A percentile compares a stretch with the other conserved stretches of the same genome.
Evolutionary conservation across 176 grass and related monocot genomes (phyloP).

Genomic region (Paspalum notatum): DNA sequence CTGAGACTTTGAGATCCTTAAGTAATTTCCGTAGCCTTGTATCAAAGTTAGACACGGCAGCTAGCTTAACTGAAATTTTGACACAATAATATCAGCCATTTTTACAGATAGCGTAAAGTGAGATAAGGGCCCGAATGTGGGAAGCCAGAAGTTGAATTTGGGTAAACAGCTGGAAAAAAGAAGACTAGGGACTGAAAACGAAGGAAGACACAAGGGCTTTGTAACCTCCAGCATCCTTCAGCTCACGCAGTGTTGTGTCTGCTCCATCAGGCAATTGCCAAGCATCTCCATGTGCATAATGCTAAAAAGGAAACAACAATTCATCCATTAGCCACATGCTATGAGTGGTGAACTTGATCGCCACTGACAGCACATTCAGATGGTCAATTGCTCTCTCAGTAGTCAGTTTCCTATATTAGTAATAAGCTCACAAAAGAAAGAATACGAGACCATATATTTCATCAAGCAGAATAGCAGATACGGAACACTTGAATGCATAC

Average conservation of each 20-base stretch:
- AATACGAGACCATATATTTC: background rate
- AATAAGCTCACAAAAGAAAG: background rate
- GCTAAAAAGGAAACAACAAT: conserved; percentile 40
- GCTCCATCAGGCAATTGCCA: conserved; percentile 74
- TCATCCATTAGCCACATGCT: conserved; percentile 4
- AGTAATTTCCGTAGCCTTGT: conserved; percentile 74
- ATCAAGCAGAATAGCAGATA: conserved; percentile 5
- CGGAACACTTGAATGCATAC: background rate
- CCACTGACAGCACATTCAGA: background rate
- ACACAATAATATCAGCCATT: conserved; percentile 31
- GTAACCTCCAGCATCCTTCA: conserved; percentile 86
- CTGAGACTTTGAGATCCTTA: conserved; percentile 66
- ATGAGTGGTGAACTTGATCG: background rate
- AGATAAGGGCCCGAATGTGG: background rate
- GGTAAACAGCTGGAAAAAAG: background rate
- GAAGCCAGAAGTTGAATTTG: background rate
- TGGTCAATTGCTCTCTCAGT: background rate
- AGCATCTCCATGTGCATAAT: conserved; percentile 77
- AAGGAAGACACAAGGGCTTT: conserved; percentile 38
- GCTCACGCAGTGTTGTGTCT: conserved; percentile 51
- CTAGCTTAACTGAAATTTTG: conserved; percentile 86
- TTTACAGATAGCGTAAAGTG: background rate
- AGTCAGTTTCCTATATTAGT: background rate
- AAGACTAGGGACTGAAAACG: conserved; percentile 27
- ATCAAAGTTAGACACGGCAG: conserved; percentile 92